Evolutionary conservation across 2,329 filamentous ascomycete species (phyloP), one percentile per base, ranked within the genome.

Genomic region (Fusarium sp.): DNA sequence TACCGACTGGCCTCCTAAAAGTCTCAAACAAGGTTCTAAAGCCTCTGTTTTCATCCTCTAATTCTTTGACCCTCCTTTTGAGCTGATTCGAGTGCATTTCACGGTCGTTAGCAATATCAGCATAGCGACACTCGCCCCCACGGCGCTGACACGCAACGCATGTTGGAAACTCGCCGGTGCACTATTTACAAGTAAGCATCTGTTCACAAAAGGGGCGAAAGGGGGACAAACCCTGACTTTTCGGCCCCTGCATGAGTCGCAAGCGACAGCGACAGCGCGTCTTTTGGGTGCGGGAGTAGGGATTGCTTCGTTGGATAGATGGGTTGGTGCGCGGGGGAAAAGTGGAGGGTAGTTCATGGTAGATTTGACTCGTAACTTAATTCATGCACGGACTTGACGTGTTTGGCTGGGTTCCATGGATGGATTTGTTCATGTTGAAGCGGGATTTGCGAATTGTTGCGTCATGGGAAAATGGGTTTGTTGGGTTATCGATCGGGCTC

Each of bases 151-250:
- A 55, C 1, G 20, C 35, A 3, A 5, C 6, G 31, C 51, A 55
- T 18, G 20, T 41, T 0, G 51, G 51, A 18, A 28, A 18, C 20
- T 55, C 24, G 24, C 20, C 35, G 0, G 24, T 55, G 11, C 20
- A 55, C 24, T 55, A n/a, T 2, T n/a, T 8, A 3, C 8, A 10
- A n/a, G 26, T 28, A 55, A 39, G 51, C 3, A 12, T 13, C 4
- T 3, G 5, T 22, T 22, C 18, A 2, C 2, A 3, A 1, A 14
- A 10, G n/a, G 3, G 10, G 0, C 2, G 24, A 1, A 10, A 26
- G 12, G 8, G 33, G 33, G 14, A 17, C 5, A 1, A 13, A 54
- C 24, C 24, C 51, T 9, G 15, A 55, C 20, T 10, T 55, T 55
- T n/a, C 51, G 28, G 6, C 35, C 18, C 20, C 51, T 41, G 24